Conservation (phyloP, 2,329 filamentous ascomycete genomes). For the Aspergillus sojae region DNA sequence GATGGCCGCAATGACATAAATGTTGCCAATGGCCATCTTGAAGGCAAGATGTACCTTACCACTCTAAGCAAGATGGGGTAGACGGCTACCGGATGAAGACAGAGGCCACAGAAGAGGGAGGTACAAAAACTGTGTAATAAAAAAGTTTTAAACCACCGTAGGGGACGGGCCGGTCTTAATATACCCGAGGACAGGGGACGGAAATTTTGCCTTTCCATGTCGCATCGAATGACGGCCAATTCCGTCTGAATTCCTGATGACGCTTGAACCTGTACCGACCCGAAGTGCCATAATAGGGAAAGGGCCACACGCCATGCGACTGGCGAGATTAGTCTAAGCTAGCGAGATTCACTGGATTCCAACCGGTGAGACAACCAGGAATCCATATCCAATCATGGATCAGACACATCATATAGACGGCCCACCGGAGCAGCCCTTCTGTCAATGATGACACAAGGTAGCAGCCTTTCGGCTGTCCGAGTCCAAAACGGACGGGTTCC, state of each 20-base stretch:
- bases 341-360: not conserved
- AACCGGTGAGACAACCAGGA: slow-evolving; percentile 6
- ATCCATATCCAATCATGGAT: slow-evolving; percentile 5
- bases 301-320: slow-evolving; percentile 2
- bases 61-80: not conserved
- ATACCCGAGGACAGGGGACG: slow-evolving; percentile 7
- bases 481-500: slow-evolving; percentile 2
- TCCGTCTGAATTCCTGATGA: not conserved
- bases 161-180: slow-evolving; percentile 6
- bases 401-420: not conserved
- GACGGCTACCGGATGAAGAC: not conserved
- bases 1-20: slow-evolving; percentile 62
- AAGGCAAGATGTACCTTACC: slow-evolving; percentile 3
- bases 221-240: slow-evolving; percentile 1
- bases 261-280: slow-evolving; percentile 7
- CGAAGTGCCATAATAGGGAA: slow-evolving; percentile 3
- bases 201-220: not conserved
- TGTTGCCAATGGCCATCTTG: slow-evolving; percentile 54
- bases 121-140: not conserved
- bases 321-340: slow-evolving; percentile 6
- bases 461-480: slow-evolving; percentile 2
- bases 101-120: not conserved
- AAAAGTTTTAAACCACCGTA: slow-evolving; percentile 6
- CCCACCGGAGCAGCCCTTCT: not conserved
- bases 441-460: not conserved